A percentile compares a stretch with the other conserved stretches of the same genome.
Conservation (phyloP, 805 yeast species). For the Starmera quercuum region DNA sequence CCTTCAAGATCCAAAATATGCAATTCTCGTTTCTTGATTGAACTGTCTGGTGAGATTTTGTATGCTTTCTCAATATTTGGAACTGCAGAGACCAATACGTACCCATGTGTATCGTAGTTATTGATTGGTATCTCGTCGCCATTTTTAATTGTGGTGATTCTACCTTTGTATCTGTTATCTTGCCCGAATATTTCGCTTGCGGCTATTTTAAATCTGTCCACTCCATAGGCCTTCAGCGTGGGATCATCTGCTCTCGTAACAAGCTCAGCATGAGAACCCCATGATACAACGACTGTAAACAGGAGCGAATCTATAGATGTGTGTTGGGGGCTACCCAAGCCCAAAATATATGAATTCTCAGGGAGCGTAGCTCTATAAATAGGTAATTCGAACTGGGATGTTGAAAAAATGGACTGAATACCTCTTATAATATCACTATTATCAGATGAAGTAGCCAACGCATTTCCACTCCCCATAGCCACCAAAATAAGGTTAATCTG, state of each 20-base stretch:
- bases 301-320: constrained; percentile 8
- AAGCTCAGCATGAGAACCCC: constrained; percentile 83
- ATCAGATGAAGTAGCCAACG: constrained; percentile 58
- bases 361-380: constrained; percentile 26
- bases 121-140: background rate
- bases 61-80: constrained; percentile 15
- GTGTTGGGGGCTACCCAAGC: background rate
- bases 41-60: constrained; percentile 17
- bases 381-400: constrained; percentile 19
- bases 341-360: constrained; percentile 8
- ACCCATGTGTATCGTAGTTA: constrained; percentile 5
- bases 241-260: constrained; percentile 75
- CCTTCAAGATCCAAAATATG: constrained; percentile 13
- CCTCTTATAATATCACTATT: constrained; percentile 26
- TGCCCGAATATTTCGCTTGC: constrained; percentile 44
- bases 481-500: constrained; percentile 25
- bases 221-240: constrained; percentile 56
- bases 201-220: constrained; percentile 62
- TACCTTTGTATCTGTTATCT: constrained; percentile 15
- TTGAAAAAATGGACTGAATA: constrained; percentile 25
- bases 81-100: constrained; percentile 9
- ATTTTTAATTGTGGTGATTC: background rate
- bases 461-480: constrained; percentile 87
- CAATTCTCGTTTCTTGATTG: constrained; percentile 7
- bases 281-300: constrained; percentile 62